Percentiles rank a stretch among this genome's conserved stretches.
phyloP scores from a whole-genome alignment of 345 rosid species.

The Brassica juncea region DNA sequence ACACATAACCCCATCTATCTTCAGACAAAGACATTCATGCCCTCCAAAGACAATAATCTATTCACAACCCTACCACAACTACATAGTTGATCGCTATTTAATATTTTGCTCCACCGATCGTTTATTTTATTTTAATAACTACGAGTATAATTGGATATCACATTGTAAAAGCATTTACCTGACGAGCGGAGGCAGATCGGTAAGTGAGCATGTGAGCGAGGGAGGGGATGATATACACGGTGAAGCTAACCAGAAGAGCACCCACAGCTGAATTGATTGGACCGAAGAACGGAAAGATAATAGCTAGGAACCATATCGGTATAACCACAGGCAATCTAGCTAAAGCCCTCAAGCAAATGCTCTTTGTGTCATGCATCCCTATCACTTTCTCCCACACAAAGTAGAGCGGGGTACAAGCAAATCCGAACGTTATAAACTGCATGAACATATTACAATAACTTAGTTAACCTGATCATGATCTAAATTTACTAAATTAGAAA shows the following conservation, averaged over 20 bases:
- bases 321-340: conserved; percentile 93
- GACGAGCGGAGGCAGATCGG: conserved; percentile 88
- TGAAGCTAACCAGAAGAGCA: conserved; percentile 96
- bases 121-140: neutral
- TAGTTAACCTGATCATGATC: neutral
- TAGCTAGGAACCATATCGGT: conserved; percentile 97
- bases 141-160: neutral
- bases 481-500: neutral
- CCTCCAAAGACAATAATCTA: neutral
- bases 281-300: conserved; percentile 96
- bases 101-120: neutral
- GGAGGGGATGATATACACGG: conserved; percentile 91
- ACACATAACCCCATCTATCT: conserved; percentile 27
- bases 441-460: neutral
- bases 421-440: conserved; percentile 98
- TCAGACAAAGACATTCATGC: neutral
- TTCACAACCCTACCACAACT: conserved; percentile 27
- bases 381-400: conserved; percentile 99
- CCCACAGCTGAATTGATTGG: conserved; percentile 98
- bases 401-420: conserved; percentile 94
- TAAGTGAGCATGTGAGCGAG: conserved; percentile 97
- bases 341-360: conserved; percentile 85
- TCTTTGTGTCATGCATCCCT: conserved; percentile 95
- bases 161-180: conserved; percentile 49
- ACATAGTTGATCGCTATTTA: neutral